Base-by-base conservation (phyloP, 2,329 filamentous ascomycete species). In the Seiridium unicorne region DNA sequence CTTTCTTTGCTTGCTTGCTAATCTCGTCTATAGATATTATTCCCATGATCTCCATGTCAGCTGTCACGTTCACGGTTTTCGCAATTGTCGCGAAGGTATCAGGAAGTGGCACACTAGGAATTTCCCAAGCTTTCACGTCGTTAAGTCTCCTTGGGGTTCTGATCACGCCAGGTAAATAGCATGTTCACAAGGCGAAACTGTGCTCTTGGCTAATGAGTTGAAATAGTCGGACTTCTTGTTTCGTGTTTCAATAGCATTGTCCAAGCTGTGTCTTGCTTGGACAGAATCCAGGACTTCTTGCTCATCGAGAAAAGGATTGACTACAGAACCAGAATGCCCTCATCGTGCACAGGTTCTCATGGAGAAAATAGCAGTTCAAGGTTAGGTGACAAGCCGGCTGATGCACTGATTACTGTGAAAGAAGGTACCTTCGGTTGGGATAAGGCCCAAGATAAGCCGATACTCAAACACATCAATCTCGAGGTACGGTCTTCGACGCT, bases 401-500 rank as follows among this genome's bases (percentile, higher is more conserved):
- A 3, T 18, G 49, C 49, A 5, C 5, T 53, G 7, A 35, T 58
- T 3, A 31, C 4, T 26, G 8, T 51, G 13, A 40, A 35, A 4
- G 46, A 58, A 5, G 55, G 44, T 11, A 51, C 32, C 6, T 58
- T 58, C 26, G 55, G 55, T 26, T 58, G 55, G 55, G n/a, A 7
- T 2, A 26, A 40, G 4, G 31, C 40, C 18, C 11, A 49, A 26
- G 55, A 51, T 1, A 58, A 42, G 2, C 7, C 36, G 8, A 42
- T 26, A 2, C 13, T 58, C 1, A 49, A 58, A 38, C n/a, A 72
- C 4, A 64, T 81, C 18, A 64, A 72, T 18, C 65, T 81, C 3
- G 64, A 62, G 0, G 60, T 81, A 2, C 62, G 63, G 3, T 55
- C 61, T 0, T 69, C 65, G 3, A 64, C 71, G 3, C 68, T 81